Evolutionary conservation across 2,329 filamentous ascomycete genomes (phyloP).

Genomic region (Pezicula rhizophila): DNA sequence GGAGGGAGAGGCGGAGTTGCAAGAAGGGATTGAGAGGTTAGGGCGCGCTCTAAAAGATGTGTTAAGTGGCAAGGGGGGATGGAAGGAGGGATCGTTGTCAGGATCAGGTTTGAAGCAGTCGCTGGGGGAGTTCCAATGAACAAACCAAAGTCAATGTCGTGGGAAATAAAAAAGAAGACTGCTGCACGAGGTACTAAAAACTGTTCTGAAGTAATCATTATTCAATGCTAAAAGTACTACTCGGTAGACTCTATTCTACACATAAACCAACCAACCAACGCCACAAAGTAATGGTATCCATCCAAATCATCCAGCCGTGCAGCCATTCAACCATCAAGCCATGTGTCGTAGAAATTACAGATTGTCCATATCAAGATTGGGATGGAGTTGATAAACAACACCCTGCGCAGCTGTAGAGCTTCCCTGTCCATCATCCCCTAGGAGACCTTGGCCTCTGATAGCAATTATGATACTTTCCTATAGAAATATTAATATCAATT

Average conservation of each 20-base stretch:
- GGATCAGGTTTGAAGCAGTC: slow-evolving; percentile 7
- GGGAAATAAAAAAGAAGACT: not conserved
- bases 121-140: slow-evolving; percentile 16
- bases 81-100: not conserved
- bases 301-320: slow-evolving; percentile 3
- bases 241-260: not conserved
- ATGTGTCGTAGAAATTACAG: slow-evolving; percentile 10
- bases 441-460: slow-evolving; percentile 56
- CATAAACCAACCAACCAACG: slow-evolving; percentile 1
- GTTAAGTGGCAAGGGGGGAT: slow-evolving; percentile 2
- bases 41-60: slow-evolving; percentile 37
- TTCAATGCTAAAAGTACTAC: not conserved
- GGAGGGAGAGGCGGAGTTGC: slow-evolving; percentile 60
- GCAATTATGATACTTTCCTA: slow-evolving; percentile 86
- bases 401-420: slow-evolving; percentile 37
- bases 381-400: slow-evolving; percentile 83
- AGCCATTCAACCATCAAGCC: not conserved
- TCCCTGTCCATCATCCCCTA: slow-evolving; percentile 39
- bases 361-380: slow-evolving; percentile 78
- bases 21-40: slow-evolving; percentile 62
- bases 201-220: not conserved
- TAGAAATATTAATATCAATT: slow-evolving; percentile 41
- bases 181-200: not conserved
- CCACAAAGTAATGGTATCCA: slow-evolving; percentile 9
- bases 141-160: not conserved